Base-by-base conservation (phyloP, 805 yeast genomes). In the Peterozyma xylosa region DNA sequence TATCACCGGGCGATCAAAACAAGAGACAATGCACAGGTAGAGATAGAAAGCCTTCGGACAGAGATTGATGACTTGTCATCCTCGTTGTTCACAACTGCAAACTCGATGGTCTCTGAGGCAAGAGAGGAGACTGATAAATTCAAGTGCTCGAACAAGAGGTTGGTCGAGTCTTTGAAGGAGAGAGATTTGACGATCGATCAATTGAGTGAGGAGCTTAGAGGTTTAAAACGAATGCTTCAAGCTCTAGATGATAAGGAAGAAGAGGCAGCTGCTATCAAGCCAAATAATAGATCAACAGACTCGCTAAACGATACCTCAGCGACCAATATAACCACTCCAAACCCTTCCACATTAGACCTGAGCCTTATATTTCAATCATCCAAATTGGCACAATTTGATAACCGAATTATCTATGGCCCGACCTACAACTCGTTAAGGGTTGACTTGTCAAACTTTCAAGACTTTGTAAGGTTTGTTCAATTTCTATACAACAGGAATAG, bases 61-160 rank as follows among this genome's bases (percentile, higher is more conserved):
- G 96, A 87, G 57, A 84, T 87, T 33, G 93, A 86, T 55, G 95
- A 86, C 35, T 63, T 87, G 39, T 77, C 89, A 1, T 86, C 82
- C 1, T 78, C 89, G 1, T 63, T 87, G 30, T 87, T 87, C 56
- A 83, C 78, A 49, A 93, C 88, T 56, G 96, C 96, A 11, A 87
- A 87, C 57, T 72, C 74, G 41, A 86, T 86, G 86, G 96, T 87
- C 6, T 78, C 83, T 40, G 77, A 80, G 48, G 96, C 95, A 0
- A 76, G 86, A 47, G 70, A 78, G 42, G 84, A 82, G 45, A 74
- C 81, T 5, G 72, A 80, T 55, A 78, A 76, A 32, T 69, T 69
- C 48, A 78, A 80, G 52, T 61, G 75, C 41, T 77, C 80, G 50
- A 84, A 84, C 52, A 64, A 72, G 32, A 78, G 73, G 49, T 58